Percentiles rank a stretch among this genome's conserved stretches.
phyloP scores from a whole-genome alignment of 345 rosid genomes.

The Cardamine occulta region DNA sequence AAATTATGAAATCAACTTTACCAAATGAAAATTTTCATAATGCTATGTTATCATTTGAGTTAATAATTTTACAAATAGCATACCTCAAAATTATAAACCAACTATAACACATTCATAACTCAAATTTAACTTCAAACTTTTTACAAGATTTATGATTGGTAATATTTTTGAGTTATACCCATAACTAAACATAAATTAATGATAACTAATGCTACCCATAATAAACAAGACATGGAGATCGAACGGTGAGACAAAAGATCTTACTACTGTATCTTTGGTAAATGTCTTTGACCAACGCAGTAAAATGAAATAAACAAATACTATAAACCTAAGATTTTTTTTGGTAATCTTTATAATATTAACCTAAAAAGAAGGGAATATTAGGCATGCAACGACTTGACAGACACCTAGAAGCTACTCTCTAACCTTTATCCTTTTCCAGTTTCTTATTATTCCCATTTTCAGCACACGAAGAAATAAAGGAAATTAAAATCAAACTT shows the following conservation, averaged over 20 bases:
- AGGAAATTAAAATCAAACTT: neutral
- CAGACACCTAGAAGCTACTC: conserved; percentile 37
- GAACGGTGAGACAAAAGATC: conserved; percentile 25
- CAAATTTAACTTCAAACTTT: too few species aligned
- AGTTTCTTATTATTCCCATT: neutral
- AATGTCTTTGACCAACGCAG: conserved; percentile 36
- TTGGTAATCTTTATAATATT: conserved; percentile 20
- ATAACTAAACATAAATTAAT: too few species aligned
- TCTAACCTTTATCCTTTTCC: conserved; percentile 12
- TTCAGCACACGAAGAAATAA: neutral
- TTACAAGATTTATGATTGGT: too few species aligned
- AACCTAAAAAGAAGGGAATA: conserved; percentile 17
- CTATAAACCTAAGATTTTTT: too few species aligned
- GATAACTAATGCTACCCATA: neutral
- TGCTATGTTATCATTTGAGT: too few species aligned
- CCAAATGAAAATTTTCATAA: too few species aligned
- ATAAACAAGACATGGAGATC: conserved; percentile 20
- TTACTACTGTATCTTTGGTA: conserved; percentile 13
- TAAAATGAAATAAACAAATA: conserved; percentile 29
- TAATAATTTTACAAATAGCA: too few species aligned
- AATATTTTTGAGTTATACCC: too few species aligned
- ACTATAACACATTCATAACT: too few species aligned
- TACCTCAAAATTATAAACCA: too few species aligned
- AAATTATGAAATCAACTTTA: too few species aligned
- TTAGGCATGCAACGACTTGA: conserved; percentile 38